Evolutionary conservation across 148 eudicot species (phyloP), one percentile per base, ranked within the genome.

Genomic region (Rhododendron mucronatum): DNA sequence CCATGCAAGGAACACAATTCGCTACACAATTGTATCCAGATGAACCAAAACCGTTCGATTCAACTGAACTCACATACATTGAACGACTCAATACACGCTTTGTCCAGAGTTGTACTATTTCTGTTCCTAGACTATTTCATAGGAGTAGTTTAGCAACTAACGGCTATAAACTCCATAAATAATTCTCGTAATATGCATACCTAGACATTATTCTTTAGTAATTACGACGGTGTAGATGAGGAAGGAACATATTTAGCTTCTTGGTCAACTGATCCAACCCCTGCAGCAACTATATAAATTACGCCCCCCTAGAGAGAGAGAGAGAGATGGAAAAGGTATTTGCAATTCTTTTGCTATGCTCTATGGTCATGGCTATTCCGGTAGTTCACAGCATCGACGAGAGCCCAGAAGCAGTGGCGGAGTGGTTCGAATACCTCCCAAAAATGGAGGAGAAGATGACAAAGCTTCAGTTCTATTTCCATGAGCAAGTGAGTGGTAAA

Each of bases 401-500:
- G 65, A 78, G 63, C 44, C 86, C 86, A 0, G n/a, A 59, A 35
- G 50, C 75, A 13, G 86, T 87, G 5, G 75, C 53, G 5, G 44
- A 73, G 48, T 87, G 92, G 92, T 90, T 87, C 89, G 15, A 74
- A 84, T 79, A 80, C 80, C 28, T 83, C 4, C 37, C 23, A 18
- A 7, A 16, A 33, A 1, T 57, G 86, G 67, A 84, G 3, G 86
- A 89, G 35, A 84, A 78, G 3, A 53, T 73, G 33, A 91, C 93
- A 5, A 77, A 88, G 37, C 87, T 93, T 50, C 93, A 89, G 11
- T 88, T 93, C 83, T 93, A 84, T 39, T 87, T 85, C 85, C 89
- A 88, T 10, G 87, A 88, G 53, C 82, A 14, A 45, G 23, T 55
- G 26, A 41, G 71, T 1, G 89, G 89, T 3, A 82, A 85, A 35